These are phyloP conservation scores for Pseudisothecium myosuroides DNA, from an alignment of 225 moss, liverwort and hornwort genomes.

Conservation along the genomic window DNA sequence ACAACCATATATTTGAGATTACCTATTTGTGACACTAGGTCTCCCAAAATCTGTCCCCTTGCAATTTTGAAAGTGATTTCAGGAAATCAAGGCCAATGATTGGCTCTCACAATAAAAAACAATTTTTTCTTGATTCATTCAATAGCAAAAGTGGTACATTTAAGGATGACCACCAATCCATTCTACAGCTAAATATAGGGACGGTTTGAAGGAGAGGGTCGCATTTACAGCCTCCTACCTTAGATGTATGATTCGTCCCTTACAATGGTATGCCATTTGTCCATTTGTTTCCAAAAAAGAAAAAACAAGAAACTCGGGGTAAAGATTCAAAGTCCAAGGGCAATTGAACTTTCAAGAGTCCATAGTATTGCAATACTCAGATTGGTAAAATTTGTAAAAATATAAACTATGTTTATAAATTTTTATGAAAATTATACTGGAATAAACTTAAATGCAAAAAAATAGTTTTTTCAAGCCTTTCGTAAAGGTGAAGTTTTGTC, in stretches of 20 bases:
- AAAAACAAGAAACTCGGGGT: accelerated
- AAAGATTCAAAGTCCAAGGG: not conserved
- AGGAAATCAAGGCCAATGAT: too few relatives aligned
- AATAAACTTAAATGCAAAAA: not conserved
- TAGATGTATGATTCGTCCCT: not conserved
- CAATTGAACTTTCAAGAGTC: not conserved
- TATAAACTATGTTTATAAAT: not conserved
- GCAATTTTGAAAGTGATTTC: too few relatives aligned
- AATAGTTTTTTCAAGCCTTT: not conserved
- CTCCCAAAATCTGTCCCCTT: too few relatives aligned
- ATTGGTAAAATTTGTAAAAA: not conserved
- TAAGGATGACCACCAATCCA: too few relatives aligned
- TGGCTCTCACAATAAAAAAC: too few relatives aligned
- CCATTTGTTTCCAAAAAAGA: not conserved
- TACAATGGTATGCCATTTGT: not conserved
- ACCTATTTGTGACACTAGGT: too few relatives aligned
- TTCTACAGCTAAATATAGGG: too few relatives aligned
- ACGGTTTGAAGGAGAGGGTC: too few relatives aligned
- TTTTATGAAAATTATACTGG: not conserved
- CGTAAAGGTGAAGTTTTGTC: not conserved
- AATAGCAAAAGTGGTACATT: too few relatives aligned
- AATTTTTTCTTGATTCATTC: too few relatives aligned
- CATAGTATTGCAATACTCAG: not conserved
- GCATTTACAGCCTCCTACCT: too few relatives aligned
- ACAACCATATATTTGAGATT: not conserved